phyloP scores from a whole-genome alignment of 352 stramenopile genomes.

The Phytophthora citricola region DNA sequence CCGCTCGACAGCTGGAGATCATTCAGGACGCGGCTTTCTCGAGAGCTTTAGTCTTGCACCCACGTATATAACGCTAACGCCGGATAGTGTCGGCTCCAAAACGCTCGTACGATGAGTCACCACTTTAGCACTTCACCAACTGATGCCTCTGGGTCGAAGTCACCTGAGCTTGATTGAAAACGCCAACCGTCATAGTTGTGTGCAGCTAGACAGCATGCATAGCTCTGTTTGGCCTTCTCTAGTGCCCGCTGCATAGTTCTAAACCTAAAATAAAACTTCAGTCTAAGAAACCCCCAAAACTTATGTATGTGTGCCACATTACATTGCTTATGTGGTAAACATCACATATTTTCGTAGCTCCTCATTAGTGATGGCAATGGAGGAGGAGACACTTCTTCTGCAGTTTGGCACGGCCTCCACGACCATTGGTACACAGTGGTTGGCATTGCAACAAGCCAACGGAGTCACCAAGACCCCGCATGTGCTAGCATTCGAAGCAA shows the following conservation, averaged over 20 bases:
- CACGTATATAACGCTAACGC: background rate
- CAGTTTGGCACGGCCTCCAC: slow-evolving; percentile 77
- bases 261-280: too few species aligned
- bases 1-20: slow-evolving; percentile 13
- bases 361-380: background rate
- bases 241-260: too few species aligned
- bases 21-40: slow-evolving; percentile 17
- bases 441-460: slow-evolving; percentile 53
- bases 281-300: too few species aligned
- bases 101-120: slow-evolving; percentile 11
- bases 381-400: slow-evolving; percentile 70
- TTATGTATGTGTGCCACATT: too few species aligned
- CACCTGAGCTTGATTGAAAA: too few species aligned
- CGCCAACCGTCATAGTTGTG: too few species aligned
- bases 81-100: background rate
- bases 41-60: slow-evolving; percentile 1
- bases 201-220: too few species aligned
- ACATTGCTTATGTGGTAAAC: slow-evolving; percentile 5
- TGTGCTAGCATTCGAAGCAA: slow-evolving; percentile 78
- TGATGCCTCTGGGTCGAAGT: too few species aligned
- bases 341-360: slow-evolving; percentile 1
- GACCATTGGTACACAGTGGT: slow-evolving; percentile 71
- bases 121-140: too few species aligned
- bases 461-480: slow-evolving; percentile 49
- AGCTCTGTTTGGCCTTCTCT: too few species aligned